phyloP scores from a whole-genome alignment of 352 stramenopile genomes.

The Globisporangium paddicum region DNA sequence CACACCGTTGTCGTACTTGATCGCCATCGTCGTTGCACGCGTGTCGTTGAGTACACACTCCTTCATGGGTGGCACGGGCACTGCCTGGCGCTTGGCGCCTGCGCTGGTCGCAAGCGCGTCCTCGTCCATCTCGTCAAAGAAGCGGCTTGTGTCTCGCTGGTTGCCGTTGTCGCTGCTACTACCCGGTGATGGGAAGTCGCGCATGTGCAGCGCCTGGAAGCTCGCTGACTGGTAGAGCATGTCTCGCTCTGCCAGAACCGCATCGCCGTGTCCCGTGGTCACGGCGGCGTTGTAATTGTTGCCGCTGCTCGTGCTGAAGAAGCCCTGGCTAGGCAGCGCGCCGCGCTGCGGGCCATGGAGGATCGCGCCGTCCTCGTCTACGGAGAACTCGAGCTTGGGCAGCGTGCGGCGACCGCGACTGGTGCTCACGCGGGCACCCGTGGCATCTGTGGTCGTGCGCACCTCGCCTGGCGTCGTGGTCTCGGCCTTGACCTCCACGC shows the following conservation, averaged over 20 bases:
- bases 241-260: conserved; percentile 28
- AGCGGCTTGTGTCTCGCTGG: conserved; percentile 8
- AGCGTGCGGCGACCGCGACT: conserved; percentile 61
- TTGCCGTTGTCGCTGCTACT: conserved; percentile 2
- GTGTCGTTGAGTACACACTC: conserved; percentile 84
- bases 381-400: conserved; percentile 80
- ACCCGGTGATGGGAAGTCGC: conserved; percentile 32
- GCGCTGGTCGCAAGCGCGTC: background rate
- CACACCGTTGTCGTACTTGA: conserved; percentile 62
- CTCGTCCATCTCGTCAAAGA: conserved; percentile 8
- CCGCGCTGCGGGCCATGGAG: conserved; percentile 69
- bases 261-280: conserved; percentile 9
- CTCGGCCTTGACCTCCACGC: conserved; percentile 85
- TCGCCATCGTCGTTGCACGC: conserved; percentile 63
- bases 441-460: conserved; percentile 64
- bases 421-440: conserved; percentile 51
- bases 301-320: conserved; percentile 8
- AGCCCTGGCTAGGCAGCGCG: conserved; percentile 13
- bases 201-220: conserved; percentile 56
- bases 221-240: conserved; percentile 31
- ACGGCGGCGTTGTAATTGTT: background rate
- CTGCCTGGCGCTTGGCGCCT: background rate
- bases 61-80: conserved; percentile 46
- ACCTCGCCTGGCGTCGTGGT: conserved; percentile 78
- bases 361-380: conserved; percentile 79